phyloP scores from a whole-genome alignment of 2,329 filamentous ascomycete species.

The Sporothrix brunneoviolacea region DNA sequence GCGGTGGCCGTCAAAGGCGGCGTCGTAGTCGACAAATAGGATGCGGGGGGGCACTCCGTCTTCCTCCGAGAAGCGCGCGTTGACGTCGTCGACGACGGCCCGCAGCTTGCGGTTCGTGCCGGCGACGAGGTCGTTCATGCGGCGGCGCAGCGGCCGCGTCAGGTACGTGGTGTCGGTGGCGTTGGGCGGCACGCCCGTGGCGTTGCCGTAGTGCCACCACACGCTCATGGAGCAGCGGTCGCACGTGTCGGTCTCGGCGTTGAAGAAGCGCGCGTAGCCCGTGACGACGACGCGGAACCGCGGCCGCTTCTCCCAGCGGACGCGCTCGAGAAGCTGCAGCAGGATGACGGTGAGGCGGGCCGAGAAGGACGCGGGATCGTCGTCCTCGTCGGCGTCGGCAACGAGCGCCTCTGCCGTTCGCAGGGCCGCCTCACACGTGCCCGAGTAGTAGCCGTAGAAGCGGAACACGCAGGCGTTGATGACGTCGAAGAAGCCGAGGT shows the following conservation, averaged over 20 bases:
- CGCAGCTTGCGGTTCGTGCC: constrained; percentile 36
- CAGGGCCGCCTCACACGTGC: constrained; percentile 37
- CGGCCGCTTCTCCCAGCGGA: constrained; percentile 38
- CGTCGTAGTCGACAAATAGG: constrained; percentile 40
- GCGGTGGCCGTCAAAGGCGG: constrained; percentile 37
- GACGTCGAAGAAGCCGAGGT: constrained; percentile 43
- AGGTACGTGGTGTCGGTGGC: constrained; percentile 22
- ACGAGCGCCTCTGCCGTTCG: constrained; percentile 28
- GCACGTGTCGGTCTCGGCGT: constrained; percentile 36
- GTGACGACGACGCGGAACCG: constrained; percentile 39
- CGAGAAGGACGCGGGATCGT: constrained; percentile 1
- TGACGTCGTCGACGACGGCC: constrained; percentile 30
- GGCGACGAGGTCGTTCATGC: constrained; percentile 40
- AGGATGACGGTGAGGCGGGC: constrained; percentile 33
- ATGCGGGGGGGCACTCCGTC: constrained; percentile 20
- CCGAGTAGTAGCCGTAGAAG: constrained; percentile 43
- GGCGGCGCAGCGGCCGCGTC: constrained; percentile 29
- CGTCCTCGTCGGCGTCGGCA: constrained; percentile 31
- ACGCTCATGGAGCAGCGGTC: constrained; percentile 39
- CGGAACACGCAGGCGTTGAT: constrained; percentile 45
- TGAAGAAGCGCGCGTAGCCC: constrained; percentile 44
- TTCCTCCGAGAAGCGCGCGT: constrained; percentile 28
- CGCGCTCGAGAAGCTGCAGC: constrained; percentile 37
- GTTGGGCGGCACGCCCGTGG: constrained; percentile 2
- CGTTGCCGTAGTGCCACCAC: constrained; percentile 37